Evolutionary conservation across 75 land plant species (phyloP).

Genomic region (Ceratopteris richardii): DNA sequence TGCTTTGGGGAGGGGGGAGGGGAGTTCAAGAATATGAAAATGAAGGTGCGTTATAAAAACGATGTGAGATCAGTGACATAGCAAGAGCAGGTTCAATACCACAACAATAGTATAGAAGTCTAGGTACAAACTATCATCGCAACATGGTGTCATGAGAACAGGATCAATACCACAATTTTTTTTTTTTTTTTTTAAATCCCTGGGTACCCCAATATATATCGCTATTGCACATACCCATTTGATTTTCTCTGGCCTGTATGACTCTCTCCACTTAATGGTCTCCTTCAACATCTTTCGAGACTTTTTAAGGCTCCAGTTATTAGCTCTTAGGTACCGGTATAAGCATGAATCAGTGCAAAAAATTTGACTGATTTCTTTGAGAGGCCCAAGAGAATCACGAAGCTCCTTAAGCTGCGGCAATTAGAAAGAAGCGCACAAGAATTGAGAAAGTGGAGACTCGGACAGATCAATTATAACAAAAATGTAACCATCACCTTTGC

Average conservation of each 20-base stretch:
- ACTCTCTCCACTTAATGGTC: slow-evolving; percentile 18
- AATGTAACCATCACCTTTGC: slow-evolving; percentile 15
- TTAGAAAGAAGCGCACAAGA: neutral
- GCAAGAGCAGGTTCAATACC: no score
- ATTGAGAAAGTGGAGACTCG: no score
- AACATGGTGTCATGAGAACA: no score
- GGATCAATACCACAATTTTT: no score
- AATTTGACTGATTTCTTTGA: neutral
- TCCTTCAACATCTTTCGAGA: slow-evolving; percentile 22
- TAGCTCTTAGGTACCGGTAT: slow-evolving; percentile 20
- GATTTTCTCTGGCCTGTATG: slow-evolving; percentile 24
- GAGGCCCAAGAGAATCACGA: slow-evolving; percentile 5
- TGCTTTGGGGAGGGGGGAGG: no score
- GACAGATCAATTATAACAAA: neutral
- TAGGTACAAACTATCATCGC: no score
- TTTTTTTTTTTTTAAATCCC: no score
- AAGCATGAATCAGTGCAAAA: slow-evolving; percentile 23
- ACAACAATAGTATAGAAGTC: no score
- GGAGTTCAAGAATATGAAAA: no score
- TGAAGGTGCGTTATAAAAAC: no score
- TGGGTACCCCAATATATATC: no score
- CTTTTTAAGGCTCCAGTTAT: slow-evolving; percentile 20
- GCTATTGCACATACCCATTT: slow-evolving; percentile 26
- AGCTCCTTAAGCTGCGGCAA: slow-evolving; percentile 15
- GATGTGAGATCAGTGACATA: no score